Evolutionary conservation across 1,284 basidiomycete genomes (phyloP), one percentile per base, ranked within the genome.

Genomic region (Retiboletus flavoniger): DNA sequence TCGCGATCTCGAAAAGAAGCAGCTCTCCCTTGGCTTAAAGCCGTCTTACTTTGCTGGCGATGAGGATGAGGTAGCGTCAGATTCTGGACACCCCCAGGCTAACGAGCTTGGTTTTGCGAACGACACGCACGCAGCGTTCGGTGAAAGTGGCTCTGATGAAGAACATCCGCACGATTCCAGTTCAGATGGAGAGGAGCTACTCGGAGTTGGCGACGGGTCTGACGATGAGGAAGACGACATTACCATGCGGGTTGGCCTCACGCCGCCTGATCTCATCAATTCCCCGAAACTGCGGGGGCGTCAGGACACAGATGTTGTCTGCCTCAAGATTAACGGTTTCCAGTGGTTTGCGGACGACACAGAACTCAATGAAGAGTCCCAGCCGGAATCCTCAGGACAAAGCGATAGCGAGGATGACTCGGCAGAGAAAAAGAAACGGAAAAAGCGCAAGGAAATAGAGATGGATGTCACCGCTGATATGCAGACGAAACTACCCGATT

Each of bases 21-120:
- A 89, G 50, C 85, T 98, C 60, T 90, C 90, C 43, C 82, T 99
- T 42, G 89, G 93, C 50, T 77, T 98, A 58, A 98, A 97, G 73
- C 92, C 91, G 34, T 95, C 90, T 45, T 88, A 89, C 72, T 96
- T 98, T 69, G 72, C 70, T 34, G 81, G 79, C 28, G 69, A 70
- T 13, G 70, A 72, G 3, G 73, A 70, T 0, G 67, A 68, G 44
- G 51, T 50, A 7, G 69, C 62, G 11, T 60, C 54, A 19, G 71
- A 60, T 38, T 44, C 38, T 10, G 57, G 56, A 39, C 41, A 40
- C 2, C 28, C 9, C 3, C 35, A 45, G 19, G 62, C 68, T 32
- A 68, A 66, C 3, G 71, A 73, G 13, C 61, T 66, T 55, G 69
- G 60, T 26, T 65, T 63, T 14, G 61, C 60, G 10, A 60, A 56